Base-by-base conservation (phyloP, 1,284 basidiomycete genomes). In the Pascua guehoae region DNA sequence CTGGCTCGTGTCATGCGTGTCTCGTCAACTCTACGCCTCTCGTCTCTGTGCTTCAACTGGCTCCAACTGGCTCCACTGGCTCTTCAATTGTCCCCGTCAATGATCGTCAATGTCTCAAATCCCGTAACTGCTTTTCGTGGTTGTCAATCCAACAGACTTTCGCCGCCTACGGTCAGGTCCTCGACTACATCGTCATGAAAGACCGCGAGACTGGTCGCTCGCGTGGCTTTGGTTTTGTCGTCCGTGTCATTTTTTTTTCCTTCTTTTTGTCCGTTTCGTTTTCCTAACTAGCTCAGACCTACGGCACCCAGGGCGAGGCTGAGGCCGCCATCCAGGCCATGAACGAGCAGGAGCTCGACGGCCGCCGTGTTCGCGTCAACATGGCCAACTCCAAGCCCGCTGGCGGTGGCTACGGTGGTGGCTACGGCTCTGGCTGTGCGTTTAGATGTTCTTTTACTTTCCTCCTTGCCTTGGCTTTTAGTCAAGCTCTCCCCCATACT, bases 171-270 rank as follows among this genome's bases (percentile, higher is more conserved):
- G 76, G 76, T 49, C 66, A 71, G 61, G 72, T 78, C 58, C 58
- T 70, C 64, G 76, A 78, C 71, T 88, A 88, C 70, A 90, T 92
- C 78, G 92, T 96, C 80, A 95, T 95, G 92, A 89, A 91, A 81
- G 93, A 96, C 81, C 90, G 92, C 73, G 92, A 95, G 76, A 95
- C 93, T 64, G 89, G 91, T 66, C 90, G 92, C 74, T 95, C 92
- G 67, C 90, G 93, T 72, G 91, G 93, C 74, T 97, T 97, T 78
- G 93, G 93, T 63, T 96, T 96, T 79, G 92, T 97, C 68, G 75
- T 77, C 60, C 53, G 74, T 76, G 55, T 58, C 53, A 32, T 59
- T 38, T 56, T 47, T 45, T 32, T 32, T 32, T 32, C 24, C n/a
- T n/a, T n/a, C n/a, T n/a, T n/a, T 45, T 32, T 32, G 24, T 32